A percentile compares a stretch with the other conserved stretches of the same genome.
phyloP scores from a whole-genome alignment of 2,329 filamentous ascomycete genomes.

The Diaporthe velutina region DNA sequence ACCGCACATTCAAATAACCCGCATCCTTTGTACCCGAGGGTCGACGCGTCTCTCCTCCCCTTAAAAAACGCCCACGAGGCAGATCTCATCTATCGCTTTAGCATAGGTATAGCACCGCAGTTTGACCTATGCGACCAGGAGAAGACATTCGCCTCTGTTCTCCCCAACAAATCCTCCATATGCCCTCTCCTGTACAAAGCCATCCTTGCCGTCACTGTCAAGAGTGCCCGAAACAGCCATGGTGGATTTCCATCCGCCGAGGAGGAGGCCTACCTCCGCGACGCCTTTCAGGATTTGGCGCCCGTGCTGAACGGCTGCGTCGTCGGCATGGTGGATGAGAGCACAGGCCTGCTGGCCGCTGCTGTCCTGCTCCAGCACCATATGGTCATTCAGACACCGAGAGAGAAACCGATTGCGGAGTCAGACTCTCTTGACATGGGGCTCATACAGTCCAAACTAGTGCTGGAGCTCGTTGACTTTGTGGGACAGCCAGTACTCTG shows the following conservation, averaged over 20 bases:
- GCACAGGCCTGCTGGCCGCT: conserved; percentile 11
- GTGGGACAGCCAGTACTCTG: conserved; percentile 22
- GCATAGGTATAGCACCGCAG: conserved; percentile 3
- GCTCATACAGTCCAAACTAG: conserved; percentile 6
- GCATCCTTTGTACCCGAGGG: conserved; percentile 6
- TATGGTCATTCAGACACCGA: conserved; percentile 4
- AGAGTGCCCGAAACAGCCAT: not conserved
- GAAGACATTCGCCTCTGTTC: conserved; percentile 9
- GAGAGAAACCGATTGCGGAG: conserved; percentile 6
- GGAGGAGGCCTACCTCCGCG: conserved; percentile 15
- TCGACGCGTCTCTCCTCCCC: conserved; percentile 14
- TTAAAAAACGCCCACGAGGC: conserved; percentile 11
- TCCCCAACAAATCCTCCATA: conserved; percentile 12
- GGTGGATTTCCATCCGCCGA: conserved; percentile 5
- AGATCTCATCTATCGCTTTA: conserved; percentile 18
- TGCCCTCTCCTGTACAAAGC: conserved; percentile 17
- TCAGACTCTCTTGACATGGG: conserved; percentile 12
- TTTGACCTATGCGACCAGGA: conserved; percentile 11
- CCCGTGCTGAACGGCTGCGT: conserved; percentile 3
- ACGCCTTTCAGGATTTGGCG: not conserved
- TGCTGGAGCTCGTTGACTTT: conserved; percentile 18
- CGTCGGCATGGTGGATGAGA: conserved; percentile 19
- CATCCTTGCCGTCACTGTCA: conserved; percentile 8
- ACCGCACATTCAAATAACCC: conserved; percentile 13
- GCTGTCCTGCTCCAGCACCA: conserved; percentile 20